These are phyloP conservation scores for Pelargonium myrrhifolium DNA, from an alignment of 441 rosid genomes.

Conservation along the genomic window DNA sequence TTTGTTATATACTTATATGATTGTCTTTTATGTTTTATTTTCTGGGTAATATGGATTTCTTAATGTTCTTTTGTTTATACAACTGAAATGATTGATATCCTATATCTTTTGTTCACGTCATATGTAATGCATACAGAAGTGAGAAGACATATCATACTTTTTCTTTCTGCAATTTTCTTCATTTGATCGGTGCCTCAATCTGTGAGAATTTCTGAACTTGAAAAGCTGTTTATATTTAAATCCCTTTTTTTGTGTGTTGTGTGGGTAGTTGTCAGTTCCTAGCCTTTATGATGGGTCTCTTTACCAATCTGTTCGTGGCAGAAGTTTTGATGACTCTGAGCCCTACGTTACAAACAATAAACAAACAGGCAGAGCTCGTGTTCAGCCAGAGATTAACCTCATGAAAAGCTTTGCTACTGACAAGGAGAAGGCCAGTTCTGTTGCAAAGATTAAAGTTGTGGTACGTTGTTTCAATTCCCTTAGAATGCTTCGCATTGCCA, in stretches of 20 bases:
- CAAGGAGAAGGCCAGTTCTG: conserved; percentile 74
- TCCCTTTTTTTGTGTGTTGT: conserved; percentile 19
- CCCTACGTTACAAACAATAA: conserved; percentile 46
- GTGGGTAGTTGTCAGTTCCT: conserved; percentile 53
- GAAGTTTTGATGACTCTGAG: conserved; percentile 83
- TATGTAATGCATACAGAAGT: neutral
- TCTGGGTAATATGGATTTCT: too few species aligned
- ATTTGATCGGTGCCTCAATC: too few species aligned
- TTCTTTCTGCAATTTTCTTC: too few species aligned
- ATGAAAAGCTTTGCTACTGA: conserved; percentile 69
- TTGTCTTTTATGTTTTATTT: too few species aligned
- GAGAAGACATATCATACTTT: too few species aligned
- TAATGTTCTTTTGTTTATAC: too few species aligned
- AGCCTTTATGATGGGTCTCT: conserved; percentile 52
- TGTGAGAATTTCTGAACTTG: too few species aligned
- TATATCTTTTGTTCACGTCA: neutral
- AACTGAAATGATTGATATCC: neutral
- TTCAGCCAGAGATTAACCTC: conserved; percentile 56
- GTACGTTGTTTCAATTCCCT: conserved; percentile 36
- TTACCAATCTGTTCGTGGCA: conserved; percentile 57
- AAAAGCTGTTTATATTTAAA: neutral
- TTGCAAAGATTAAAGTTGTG: conserved; percentile 99
- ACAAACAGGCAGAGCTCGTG: conserved; percentile 60
- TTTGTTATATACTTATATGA: too few species aligned
- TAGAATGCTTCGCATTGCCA: neutral